Evolutionary conservation across 257 asterid genomes (phyloP), one percentile per base, ranked within the genome.

Genomic region (Petunia axillaris): DNA sequence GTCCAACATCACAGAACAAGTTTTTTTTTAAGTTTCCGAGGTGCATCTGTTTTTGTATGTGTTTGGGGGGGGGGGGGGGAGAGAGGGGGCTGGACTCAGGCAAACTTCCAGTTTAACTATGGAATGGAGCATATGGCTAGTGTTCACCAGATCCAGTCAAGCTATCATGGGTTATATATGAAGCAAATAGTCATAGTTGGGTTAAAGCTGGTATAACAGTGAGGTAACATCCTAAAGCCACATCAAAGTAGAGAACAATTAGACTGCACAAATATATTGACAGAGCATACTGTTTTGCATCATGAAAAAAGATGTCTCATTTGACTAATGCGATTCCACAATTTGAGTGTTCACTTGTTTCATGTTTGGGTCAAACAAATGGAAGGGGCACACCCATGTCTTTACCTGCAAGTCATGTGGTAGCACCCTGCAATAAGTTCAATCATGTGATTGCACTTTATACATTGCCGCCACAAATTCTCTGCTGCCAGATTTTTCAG

Each of bases 361-460:
- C 76, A 68, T 63, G 57, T 63, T 36, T 60, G 46, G 40, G 41
- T 63, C 81, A 63, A 64, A 64, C 75, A 78, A 43, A 78, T n/a
- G 73, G 81, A 78, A 35, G 59, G 63, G 46, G 75, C 44, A 54
- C 37, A 77, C 8, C 59, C 58, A 10, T 36, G 38, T 15, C 54
- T 76, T 57, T 84, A 92, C 93, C 97, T 92, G 93, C 97, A 92
- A 71, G 85, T 82, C 48, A 90, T 90, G 85, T 90, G 97, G 88
- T 89, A 87, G 90, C 93, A 92, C 82, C 97, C 97, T 16, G 82
- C 82, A 52, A 76, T 84, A 82, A 92, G 93, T 66, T 89, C 90
- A 64, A 92, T 86, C 90, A 92, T 86, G 79, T 87, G 87, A 52
- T 70, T 84, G 86, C 97, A 92, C 73, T 86, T 79, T 1, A 83